Conservation (phyloP, 73 alveolate genomes). For the Stentor roeselii region DNA sequence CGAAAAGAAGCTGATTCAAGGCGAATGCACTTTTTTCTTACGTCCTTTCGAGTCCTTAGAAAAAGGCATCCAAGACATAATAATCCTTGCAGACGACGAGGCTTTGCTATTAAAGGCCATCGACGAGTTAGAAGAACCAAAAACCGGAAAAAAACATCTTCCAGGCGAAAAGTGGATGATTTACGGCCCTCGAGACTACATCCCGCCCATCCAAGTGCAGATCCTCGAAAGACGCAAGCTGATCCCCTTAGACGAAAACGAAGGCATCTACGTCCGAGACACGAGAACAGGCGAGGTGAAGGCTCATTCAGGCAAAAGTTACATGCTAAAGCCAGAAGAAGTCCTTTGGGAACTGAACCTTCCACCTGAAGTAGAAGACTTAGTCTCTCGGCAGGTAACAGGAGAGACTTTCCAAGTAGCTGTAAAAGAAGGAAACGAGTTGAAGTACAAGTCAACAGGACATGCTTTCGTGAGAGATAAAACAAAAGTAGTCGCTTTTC, state of each 20-base stretch:
- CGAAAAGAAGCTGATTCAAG: constrained; percentile 51
- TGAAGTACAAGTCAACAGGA: constrained; percentile 28
- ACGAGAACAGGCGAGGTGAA: constrained; percentile 68
- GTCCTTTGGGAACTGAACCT: constrained; percentile 62
- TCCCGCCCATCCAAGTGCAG: constrained; percentile 59
- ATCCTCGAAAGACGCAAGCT: constrained; percentile 65
- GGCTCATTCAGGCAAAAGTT: constrained; percentile 71
- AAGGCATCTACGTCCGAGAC: constrained; percentile 76
- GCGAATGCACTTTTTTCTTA: constrained; percentile 67
- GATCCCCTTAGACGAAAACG: constrained; percentile 72
- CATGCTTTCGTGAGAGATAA: constrained; percentile 42
- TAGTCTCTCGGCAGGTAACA: constrained; percentile 40
- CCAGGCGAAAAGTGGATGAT: constrained; percentile 80
- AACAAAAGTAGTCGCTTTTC: constrained; percentile 50
- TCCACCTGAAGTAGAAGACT: constrained; percentile 48
- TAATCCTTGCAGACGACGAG: constrained; percentile 70
- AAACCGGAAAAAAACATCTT: constrained; percentile 32
- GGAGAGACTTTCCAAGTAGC: constrained; percentile 48
- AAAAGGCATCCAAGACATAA: constrained; percentile 60
- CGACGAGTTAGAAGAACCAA: constrained; percentile 32
- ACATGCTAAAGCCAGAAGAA: constrained; percentile 64
- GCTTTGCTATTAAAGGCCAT: constrained; percentile 68
- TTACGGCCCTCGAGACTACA: constrained; percentile 74
- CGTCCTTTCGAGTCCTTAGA: constrained; percentile 69
- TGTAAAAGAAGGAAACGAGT: neutral